Percentiles rank a stretch among this genome's conserved stretches.
Conservation (phyloP, 176 grass and related monocot genomes). For the Hsuehochloa calcarea region DNA sequence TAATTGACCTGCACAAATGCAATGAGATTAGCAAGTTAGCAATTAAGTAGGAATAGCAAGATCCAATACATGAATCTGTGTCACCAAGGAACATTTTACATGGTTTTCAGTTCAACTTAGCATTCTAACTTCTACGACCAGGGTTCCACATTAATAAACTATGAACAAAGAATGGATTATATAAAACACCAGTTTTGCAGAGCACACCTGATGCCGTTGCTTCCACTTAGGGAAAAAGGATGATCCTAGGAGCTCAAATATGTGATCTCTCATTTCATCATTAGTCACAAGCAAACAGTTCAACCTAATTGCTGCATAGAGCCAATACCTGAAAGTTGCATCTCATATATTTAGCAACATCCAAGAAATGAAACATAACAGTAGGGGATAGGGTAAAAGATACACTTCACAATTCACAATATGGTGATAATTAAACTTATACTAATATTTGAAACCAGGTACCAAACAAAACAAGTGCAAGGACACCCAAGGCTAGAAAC, state of each 20-base stretch:
- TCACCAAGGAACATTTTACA: not conserved
- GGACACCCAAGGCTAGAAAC: not conserved
- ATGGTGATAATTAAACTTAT: not conserved
- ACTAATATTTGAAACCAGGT: conserved; percentile 16
- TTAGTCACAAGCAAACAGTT: conserved; percentile 86
- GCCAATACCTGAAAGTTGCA: conserved; percentile 71
- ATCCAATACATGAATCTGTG: not conserved
- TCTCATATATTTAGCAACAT: conserved; percentile 4
- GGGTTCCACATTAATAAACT: not conserved
- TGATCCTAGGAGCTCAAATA: conserved; percentile 84
- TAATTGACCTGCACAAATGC: conserved; percentile 63
- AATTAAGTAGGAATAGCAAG: conserved; percentile 7
- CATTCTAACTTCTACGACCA: not conserved
- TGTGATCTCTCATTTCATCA: conserved; percentile 99
- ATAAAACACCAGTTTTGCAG: not conserved
- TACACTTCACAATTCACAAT: not conserved
- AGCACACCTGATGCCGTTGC: conserved; percentile 68
- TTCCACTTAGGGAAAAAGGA: conserved; percentile 88
- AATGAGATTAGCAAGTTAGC: conserved; percentile 1
- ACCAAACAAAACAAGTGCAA: conserved; percentile 15
- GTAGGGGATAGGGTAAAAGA: not conserved
- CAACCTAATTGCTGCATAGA: conserved; percentile 81
- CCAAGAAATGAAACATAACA: not conserved
- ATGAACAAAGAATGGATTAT: not conserved
- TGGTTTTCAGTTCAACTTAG: conserved; percentile 15